Percentiles rank a stretch among this genome's conserved stretches.
phyloP scores from a whole-genome alignment of 1,284 basidiomycete species.

The Cryptococcus wingfieldii region DNA sequence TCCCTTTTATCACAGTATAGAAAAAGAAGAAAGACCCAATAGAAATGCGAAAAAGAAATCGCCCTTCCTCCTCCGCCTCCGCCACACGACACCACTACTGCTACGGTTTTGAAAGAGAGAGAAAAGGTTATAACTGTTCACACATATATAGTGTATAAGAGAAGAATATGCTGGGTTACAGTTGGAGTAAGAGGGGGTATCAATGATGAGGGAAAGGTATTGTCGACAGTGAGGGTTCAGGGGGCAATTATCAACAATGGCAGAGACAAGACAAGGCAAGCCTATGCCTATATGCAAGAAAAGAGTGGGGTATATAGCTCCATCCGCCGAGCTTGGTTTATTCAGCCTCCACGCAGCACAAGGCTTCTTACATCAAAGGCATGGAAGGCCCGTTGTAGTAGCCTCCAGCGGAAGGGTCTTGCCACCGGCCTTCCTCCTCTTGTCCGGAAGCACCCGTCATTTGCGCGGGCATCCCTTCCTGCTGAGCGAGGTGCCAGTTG shows the following conservation, averaged over 20 bases:
- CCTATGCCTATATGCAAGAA: constrained; percentile 3
- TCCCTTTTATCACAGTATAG: background rate
- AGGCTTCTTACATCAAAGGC: constrained; percentile 12
- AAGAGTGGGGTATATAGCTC: background rate
- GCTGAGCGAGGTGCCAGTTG: constrained; percentile 28
- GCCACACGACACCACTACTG: background rate
- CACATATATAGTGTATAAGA: background rate
- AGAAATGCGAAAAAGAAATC: too few species aligned
- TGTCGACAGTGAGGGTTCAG: background rate
- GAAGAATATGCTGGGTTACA: constrained; percentile 1
- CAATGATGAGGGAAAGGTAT: background rate
- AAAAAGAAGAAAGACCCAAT: too few species aligned
- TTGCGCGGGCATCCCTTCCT: constrained; percentile 6
- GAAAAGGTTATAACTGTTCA: background rate
- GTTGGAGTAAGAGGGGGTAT: background rate
- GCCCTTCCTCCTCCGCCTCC: background rate
- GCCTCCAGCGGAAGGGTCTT: constrained; percentile 9
- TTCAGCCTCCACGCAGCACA: background rate
- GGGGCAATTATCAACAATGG: background rate
- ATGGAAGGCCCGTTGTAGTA: constrained; percentile 18
- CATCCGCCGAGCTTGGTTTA: background rate
- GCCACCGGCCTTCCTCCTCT: constrained; percentile 6
- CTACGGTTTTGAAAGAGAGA: background rate
- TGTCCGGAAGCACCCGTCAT: background rate
- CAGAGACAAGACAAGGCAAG: constrained; percentile 1